Conservation (phyloP, 2,329 filamentous ascomycete genomes). For the Alternaria rosae region DNA sequence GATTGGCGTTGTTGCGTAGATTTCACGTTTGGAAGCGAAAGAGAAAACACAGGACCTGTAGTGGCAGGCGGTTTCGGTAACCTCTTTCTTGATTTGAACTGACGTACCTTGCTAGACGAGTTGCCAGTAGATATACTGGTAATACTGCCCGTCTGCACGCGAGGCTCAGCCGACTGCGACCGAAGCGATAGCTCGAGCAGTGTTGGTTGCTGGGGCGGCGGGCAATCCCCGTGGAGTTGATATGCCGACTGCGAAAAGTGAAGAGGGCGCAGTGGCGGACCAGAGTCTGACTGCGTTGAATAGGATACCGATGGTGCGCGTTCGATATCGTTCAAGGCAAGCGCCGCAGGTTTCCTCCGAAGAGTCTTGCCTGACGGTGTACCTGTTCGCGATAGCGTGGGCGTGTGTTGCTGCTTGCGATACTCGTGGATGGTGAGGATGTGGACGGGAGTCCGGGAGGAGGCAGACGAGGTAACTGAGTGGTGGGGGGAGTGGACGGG, state of each 20-base stretch:
- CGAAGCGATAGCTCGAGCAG: slow-evolving; percentile 28
- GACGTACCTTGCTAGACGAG: slow-evolving; percentile 32
- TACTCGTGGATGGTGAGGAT: slow-evolving; percentile 51
- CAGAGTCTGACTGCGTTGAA: slow-evolving; percentile 17
- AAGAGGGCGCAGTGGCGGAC: slow-evolving; percentile 28
- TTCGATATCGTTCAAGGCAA: slow-evolving; percentile 42
- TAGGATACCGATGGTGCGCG: slow-evolving; percentile 31
- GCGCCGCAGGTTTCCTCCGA: slow-evolving; percentile 47
- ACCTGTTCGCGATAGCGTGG: slow-evolving; percentile 31
- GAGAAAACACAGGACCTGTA: slow-evolving; percentile 16
- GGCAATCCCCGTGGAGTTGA: slow-evolving; percentile 28
- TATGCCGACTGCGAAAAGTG: slow-evolving; percentile 42
- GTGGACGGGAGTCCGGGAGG: slow-evolving; percentile 43
- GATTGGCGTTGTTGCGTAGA: slow-evolving; percentile 25
- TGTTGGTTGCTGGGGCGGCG: slow-evolving; percentile 25
- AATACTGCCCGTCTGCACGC: slow-evolving; percentile 22
- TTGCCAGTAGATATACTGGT: slow-evolving; percentile 22
- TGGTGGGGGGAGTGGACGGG: slow-evolving; percentile 49
- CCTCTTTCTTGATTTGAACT: slow-evolving; percentile 47
- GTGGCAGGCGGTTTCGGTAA: slow-evolving; percentile 40
- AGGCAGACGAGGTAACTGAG: slow-evolving; percentile 43
- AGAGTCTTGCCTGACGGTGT: slow-evolving; percentile 45
- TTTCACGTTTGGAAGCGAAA: slow-evolving; percentile 27
- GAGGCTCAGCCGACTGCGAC: slow-evolving; percentile 41
- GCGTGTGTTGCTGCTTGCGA: slow-evolving; percentile 48